Evolutionary conservation across 2,329 filamentous ascomycete genomes (phyloP), one percentile per base, ranked within the genome.

Genomic region (Botrytis aclada): DNA sequence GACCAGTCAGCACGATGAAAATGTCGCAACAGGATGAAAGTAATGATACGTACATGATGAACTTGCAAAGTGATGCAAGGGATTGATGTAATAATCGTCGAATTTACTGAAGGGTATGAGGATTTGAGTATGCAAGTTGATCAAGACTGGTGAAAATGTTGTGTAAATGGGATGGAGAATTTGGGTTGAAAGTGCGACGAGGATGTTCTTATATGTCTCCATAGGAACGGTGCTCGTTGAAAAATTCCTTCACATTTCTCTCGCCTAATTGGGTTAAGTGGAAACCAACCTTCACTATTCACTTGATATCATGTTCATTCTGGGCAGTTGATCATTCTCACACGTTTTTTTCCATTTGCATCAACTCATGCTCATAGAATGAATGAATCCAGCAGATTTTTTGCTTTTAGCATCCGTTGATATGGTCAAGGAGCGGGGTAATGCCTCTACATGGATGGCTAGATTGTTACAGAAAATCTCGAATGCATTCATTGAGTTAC

Each of bases 51-150:
- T 61, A 70, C 67, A 45, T 34, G 67, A 61, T 45, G 54, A 34
- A 37, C 22, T 20, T 61, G 66, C 66, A n/a, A 43, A 34, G n/a
- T n/a, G 18, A 69, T 69, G 51, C 66, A 69, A 69, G 66, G 8
- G 22, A 61, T 61, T 60, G 37, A 69, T 41, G n/a, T 60, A 45
- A 37, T 25, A 7, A 41, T 20, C 9, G 37, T 41, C 25, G 37
- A 60, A 41, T 25, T 69, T 43, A 20, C 25, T 25, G 5, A 34
- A 67, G 5, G 47, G 39, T 58, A 45, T 45, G 54, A 43, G 20
- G 20, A 37, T n/a, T 22, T 61, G 51, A 34, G 9, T 32, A 61
- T 67, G 32, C 18, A 14, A 41, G 34, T 29, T 56, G 65, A 41
- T 56, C 25, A n/a, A 56, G 25, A 18, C 9, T 9, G 47, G 56